Evolutionary conservation across 495 filamentous ascomycete species (phyloP).

Genomic region (Neurospora hispaniola): DNA sequence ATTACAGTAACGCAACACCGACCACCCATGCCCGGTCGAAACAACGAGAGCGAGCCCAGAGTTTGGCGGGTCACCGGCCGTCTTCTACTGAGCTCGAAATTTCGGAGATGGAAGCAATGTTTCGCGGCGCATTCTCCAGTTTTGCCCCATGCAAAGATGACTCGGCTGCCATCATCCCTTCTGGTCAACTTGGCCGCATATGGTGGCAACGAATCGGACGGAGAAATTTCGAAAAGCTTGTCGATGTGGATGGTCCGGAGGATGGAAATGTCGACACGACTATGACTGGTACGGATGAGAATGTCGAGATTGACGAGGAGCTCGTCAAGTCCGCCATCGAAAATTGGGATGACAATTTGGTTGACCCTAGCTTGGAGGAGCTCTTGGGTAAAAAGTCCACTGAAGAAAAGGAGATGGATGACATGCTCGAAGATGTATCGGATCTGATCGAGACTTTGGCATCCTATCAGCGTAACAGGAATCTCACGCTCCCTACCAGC

Average conservation of each 20-base stretch:
- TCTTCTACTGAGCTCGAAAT: constrained; percentile 43
- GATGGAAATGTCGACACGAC: constrained; percentile 23
- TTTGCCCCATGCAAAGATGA: constrained; percentile 83
- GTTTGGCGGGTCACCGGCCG: constrained; percentile 50
- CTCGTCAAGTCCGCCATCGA: constrained; percentile 37
- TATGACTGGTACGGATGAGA: constrained; percentile 21
- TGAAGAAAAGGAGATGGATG: constrained; percentile 55
- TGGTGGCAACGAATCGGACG: constrained; percentile 80
- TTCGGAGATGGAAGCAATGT: constrained; percentile 60
- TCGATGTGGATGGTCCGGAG: constrained; percentile 29
- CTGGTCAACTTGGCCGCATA: constrained; percentile 57
- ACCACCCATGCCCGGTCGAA: constrained; percentile 52
- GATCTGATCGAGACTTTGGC: constrained; percentile 74
- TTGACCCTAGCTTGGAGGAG: constrained; percentile 43
- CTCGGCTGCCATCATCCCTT: constrained; percentile 59
- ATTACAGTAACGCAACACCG: constrained; percentile 50
- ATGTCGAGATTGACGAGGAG: constrained; percentile 31
- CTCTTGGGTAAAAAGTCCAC: constrained; percentile 37
- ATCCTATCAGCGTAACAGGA: constrained; percentile 79
- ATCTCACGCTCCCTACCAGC: constrained; percentile 45
- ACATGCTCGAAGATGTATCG: constrained; percentile 68
- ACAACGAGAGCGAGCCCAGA: constrained; percentile 61
- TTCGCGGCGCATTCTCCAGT: constrained; percentile 74
- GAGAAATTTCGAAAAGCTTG: constrained; percentile 39
- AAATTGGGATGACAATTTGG: constrained; percentile 36